These are phyloP conservation scores for Flaveria sonorensis DNA, from an alignment of 129 eudicot species.

Conservation along the genomic window DNA sequence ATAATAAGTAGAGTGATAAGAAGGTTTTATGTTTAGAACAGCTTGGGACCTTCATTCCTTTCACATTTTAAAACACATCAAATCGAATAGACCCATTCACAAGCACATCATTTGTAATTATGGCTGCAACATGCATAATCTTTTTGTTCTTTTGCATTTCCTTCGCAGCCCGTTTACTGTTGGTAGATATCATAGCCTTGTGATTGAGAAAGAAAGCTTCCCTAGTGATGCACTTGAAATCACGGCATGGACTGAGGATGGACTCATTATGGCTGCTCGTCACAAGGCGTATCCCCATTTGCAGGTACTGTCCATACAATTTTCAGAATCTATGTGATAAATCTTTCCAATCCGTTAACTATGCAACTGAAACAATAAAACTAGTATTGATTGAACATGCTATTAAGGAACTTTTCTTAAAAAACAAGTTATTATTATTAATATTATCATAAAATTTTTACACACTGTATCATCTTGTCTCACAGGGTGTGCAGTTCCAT, in stretches of 20 bases:
- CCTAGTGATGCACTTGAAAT: conserved; percentile 83
- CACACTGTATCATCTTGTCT: not conserved
- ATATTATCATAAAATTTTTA: not conserved
- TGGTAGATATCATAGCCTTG: conserved; percentile 98
- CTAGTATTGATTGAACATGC: not conserved
- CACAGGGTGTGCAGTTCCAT: conserved; percentile 92
- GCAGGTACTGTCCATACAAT: conserved; percentile 45
- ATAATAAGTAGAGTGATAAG: no score
- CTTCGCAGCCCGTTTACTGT: conserved; percentile 81
- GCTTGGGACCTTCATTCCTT: no score
- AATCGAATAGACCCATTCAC: not conserved
- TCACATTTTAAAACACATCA: no score
- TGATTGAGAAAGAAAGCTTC: conserved; percentile 82
- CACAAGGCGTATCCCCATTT: conserved; percentile 73
- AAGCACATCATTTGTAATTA: not conserved
- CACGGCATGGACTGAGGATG: conserved; percentile 98
- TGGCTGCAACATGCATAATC: not conserved
- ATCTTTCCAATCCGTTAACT: not conserved
- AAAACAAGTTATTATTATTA: not conserved
- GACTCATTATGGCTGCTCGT: conserved; percentile 89
- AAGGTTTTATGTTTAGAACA: no score
- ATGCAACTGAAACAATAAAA: not conserved
- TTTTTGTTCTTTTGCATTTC: conserved; percentile 34
- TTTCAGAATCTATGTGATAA: not conserved
- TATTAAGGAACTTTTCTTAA: not conserved